Base-by-base conservation (phyloP, 441 rosid species). In the Adansonia grandidieri region DNA sequence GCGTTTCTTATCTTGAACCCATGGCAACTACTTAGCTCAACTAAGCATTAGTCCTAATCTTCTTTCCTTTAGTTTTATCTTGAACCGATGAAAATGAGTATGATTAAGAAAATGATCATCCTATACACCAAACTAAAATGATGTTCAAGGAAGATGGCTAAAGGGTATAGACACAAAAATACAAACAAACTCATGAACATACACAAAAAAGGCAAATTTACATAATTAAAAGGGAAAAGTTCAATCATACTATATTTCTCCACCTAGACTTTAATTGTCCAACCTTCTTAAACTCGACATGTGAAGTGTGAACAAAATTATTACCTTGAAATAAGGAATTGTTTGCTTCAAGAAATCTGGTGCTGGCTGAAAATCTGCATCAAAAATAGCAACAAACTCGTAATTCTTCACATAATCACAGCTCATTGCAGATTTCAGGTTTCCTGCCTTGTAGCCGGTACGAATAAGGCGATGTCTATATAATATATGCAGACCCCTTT, bases 361-460 rank as follows among this genome's bases (percentile, higher is more conserved):
- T 28, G 85, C 89, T 14, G 98, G 98, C 89, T 93, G 98, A 81
- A 94, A 94, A 88, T 94, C 98, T 2, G 98, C 96, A 80, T 94
- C 98, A 81, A 94, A 94, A 72, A 94, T 94, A 2, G 98, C 90
- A 68, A 94, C 98, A 83, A 86, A 94, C 80, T 94, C 96, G n/a
- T 88, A 94, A 80, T 93, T 92, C 81, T 91, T 90, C 2, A 94
- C 93, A 75, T 94, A 92, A 47, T 92, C 97, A 71, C 97, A 94
- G 72, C 79, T 82, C 98, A 94, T 93, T 57, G 98, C 98, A 85
- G 97, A 93, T 81, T 93, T 94, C 76, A 94, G 97, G 81, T 94
- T 94, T 61, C 98, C 98, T 17, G 98, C 98, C 86, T 94, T 94
- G 83, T 92, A 94, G 69, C 98, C 98, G 2, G 98, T 90, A 42